A percentile compares a stretch with the other conserved stretches of the same genome.
These are phyloP conservation scores for Endoconidiophora polonica DNA, from an alignment of 2,329 filamentous ascomycete species.

Conservation along the genomic window DNA sequence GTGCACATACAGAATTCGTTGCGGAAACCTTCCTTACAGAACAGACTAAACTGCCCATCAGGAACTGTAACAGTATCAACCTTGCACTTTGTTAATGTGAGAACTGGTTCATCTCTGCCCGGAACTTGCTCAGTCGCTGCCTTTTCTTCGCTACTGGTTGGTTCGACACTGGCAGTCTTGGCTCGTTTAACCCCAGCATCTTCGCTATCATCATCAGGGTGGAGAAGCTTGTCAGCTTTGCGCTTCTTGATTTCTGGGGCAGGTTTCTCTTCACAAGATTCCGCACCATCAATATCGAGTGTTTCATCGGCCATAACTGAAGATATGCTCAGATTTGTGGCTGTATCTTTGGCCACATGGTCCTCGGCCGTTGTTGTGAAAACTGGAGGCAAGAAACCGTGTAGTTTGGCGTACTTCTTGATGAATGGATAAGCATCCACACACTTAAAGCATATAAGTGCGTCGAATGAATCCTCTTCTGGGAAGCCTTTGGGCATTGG, in stretches of 20 bases:
- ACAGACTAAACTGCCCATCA: constrained; percentile 55
- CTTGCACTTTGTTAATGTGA: constrained; percentile 34
- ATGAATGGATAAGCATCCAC: constrained; percentile 81
- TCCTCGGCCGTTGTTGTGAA: constrained; percentile 24
- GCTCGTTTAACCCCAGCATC: constrained; percentile 31
- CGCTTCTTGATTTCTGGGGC: constrained; percentile 39
- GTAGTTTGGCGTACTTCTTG: constrained; percentile 64
- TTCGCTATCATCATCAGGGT: constrained; percentile 21
- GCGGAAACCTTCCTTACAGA: constrained; percentile 66
- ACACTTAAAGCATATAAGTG: constrained; percentile 89
- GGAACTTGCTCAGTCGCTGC: constrained; percentile 6
- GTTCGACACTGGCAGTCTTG: constrained; percentile 18
- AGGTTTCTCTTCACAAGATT: background rate
- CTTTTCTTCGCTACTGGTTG: background rate
- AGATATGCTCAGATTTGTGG: constrained; percentile 11
- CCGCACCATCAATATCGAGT: constrained; percentile 1
- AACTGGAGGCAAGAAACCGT: constrained; percentile 65
- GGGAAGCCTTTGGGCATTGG: constrained; percentile 78
- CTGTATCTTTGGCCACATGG: constrained; percentile 6
- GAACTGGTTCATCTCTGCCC: constrained; percentile 13
- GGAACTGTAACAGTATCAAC: constrained; percentile 38
- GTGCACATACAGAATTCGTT: constrained; percentile 67
- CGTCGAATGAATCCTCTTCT: constrained; percentile 72
- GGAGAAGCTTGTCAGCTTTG: constrained; percentile 36
- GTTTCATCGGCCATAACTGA: background rate